These are phyloP conservation scores for Cicer bijugum DNA, from an alignment of 306 rosid genomes.

Conservation along the genomic window DNA sequence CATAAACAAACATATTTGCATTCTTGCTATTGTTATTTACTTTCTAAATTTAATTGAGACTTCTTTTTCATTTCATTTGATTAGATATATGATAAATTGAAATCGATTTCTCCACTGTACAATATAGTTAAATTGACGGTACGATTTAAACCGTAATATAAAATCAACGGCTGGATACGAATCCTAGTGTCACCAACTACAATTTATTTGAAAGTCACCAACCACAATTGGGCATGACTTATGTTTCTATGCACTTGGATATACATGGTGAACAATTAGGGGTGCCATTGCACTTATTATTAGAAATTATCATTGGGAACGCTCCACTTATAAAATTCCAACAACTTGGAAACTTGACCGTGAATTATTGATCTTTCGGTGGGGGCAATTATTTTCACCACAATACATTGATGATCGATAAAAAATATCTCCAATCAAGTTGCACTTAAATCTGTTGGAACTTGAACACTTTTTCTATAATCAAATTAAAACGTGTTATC, in stretches of 20 bases:
- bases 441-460: neutral
- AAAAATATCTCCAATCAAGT: too few species aligned
- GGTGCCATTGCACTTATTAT: neutral
- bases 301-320: neutral
- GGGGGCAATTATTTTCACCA: neutral
- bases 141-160: too few species aligned
- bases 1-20: too few species aligned
- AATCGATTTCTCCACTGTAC: too few species aligned
- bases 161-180: too few species aligned
- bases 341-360: neutral
- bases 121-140: too few species aligned
- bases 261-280: neutral
- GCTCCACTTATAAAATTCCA: constrained; percentile 3
- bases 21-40: too few species aligned
- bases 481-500: neutral
- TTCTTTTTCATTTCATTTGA: too few species aligned
- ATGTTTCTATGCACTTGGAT: constrained; percentile 5
- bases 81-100: too few species aligned
- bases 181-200: too few species aligned
- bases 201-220: neutral
- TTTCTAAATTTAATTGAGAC: too few species aligned
- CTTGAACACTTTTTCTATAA: neutral
- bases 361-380: neutral
- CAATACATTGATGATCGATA: too few species aligned
- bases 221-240: neutral